phyloP scores from a whole-genome alignment of 2,329 filamentous ascomycete species.

The Trichoderma sp. region DNA sequence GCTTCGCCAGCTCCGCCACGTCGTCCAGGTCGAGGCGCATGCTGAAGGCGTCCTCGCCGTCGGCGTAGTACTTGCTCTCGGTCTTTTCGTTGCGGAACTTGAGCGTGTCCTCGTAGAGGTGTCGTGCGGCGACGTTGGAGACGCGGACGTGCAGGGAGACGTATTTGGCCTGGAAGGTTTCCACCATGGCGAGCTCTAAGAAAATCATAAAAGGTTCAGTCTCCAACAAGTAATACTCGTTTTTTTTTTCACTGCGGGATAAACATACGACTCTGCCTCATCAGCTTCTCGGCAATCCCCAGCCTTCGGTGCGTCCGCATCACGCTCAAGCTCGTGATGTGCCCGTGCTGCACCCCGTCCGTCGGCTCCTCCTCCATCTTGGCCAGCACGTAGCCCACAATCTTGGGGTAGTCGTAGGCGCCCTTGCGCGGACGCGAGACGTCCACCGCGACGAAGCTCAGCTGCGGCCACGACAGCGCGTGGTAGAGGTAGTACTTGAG shows the following conservation, averaged over 20 bases:
- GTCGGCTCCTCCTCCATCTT: constrained; percentile 99
- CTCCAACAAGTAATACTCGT: too few species aligned
- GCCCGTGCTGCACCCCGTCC: constrained; percentile 89
- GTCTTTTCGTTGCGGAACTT: constrained; percentile 87
- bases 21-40: constrained; percentile 85
- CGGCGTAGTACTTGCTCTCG: constrained; percentile 91
- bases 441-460: constrained; percentile 95
- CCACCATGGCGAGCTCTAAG: constrained; percentile 95
- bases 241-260: too few species aligned
- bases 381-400: constrained; percentile 97
- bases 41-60: constrained; percentile 92
- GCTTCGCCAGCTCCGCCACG: constrained; percentile 55
- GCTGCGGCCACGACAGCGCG: constrained; percentile 95
- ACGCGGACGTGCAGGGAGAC: constrained; percentile 95
- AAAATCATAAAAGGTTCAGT: not conserved
- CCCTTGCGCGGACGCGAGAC: constrained; percentile 76
- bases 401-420: constrained; percentile 89
- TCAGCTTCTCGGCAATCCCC: constrained; percentile 94
- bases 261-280: constrained; percentile 87
- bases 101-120: constrained; percentile 89
- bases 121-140: constrained; percentile 87
- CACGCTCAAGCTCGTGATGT: constrained; percentile 93
- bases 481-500: constrained; percentile 99
- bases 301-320: constrained; percentile 93
- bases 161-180: constrained; percentile 88